Evolutionary conservation across 2,329 filamentous ascomycete species (phyloP), one percentile per base, ranked within the genome.

Genomic region (Apiospora kogelbergensis): DNA sequence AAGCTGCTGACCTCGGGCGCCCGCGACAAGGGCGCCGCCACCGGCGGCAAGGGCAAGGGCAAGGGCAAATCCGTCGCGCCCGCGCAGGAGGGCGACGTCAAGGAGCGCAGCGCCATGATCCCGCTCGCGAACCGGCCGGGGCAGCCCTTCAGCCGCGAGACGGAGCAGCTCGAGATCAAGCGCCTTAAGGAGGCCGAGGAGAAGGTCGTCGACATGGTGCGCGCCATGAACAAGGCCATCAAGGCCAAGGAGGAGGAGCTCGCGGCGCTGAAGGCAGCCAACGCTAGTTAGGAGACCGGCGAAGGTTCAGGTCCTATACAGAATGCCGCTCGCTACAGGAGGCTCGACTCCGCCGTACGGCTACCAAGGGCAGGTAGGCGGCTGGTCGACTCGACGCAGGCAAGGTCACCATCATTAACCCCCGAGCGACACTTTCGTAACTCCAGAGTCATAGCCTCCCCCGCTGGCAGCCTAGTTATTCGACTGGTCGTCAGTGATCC

Each of bases 1-100:
- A 93, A 97, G 71, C 85, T 93, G 37, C 85, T 99, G 71, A 98
- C 94, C 2, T 86, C 87, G 6, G 93, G 93, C 70, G 89, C 90
- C 33, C 88, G 85, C 6, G 84, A 85, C 66, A 84, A 82, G 72
- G 81, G 81, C 72, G 84, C 76, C 76, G 78, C 64, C 63, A 74
- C 66, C 65, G 76, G 77, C 66, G 70, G 73, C 75, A 86, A 86
- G 68, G 88, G 87, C 53, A 89, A 88, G 73, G 88, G 87, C 46
- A 79, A 85, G 72, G 86, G 87, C 37, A 89, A 90, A 73, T 84
- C 48, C 3, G 68, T 68, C 0, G 40, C 72, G 2, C 45, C 65
- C 22, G 67, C 71, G 33, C 74, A 76, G 63, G 72, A 73, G 71
- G 80, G 74, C 80, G 84, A 82, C 75, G 83, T 79, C 26, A 79